Conservation (phyloP, 192 early-diverging fungal genomes). For the Irineochytrium annulatum region DNA sequence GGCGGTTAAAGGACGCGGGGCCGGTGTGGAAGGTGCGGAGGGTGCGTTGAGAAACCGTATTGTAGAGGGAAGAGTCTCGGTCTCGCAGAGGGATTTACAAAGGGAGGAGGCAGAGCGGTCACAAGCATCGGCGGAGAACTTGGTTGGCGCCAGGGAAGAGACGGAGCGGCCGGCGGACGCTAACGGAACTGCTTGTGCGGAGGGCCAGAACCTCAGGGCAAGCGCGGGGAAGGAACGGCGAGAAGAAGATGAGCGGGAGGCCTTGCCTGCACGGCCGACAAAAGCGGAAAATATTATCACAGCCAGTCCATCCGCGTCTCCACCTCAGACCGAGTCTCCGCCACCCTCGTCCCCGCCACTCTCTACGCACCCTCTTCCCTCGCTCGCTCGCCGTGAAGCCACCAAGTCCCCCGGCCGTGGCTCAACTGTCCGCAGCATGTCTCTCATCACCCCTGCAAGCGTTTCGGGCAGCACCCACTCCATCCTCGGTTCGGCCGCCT, state of each 20-base stretch:
- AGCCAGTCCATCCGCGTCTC: background rate
- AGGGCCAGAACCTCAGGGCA: background rate
- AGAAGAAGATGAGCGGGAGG: background rate
- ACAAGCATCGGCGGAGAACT: background rate
- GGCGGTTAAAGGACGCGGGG: conserved; percentile 20
- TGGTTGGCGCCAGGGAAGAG: background rate
- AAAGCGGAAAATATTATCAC: background rate
- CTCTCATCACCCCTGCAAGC: background rate
- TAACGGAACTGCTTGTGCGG: background rate
- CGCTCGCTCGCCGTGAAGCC: background rate
- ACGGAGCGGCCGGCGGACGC: background rate
- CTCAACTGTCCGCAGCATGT: background rate
- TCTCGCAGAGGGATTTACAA: background rate
- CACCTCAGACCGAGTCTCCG: background rate
- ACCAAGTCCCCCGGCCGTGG: background rate
- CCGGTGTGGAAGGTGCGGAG: conserved; percentile 5
- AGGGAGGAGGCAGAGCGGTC: background rate
- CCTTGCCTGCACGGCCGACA: background rate
- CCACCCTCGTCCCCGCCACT: background rate
- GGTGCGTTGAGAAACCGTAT: background rate
- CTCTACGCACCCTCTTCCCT: background rate
- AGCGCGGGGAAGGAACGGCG: background rate
- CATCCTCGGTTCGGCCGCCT: background rate
- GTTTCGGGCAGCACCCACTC: background rate
- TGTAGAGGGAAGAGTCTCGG: background rate